Evolutionary conservation across 2,329 filamentous ascomycete species (phyloP).

Genomic region (Aspergillus clavatus): DNA sequence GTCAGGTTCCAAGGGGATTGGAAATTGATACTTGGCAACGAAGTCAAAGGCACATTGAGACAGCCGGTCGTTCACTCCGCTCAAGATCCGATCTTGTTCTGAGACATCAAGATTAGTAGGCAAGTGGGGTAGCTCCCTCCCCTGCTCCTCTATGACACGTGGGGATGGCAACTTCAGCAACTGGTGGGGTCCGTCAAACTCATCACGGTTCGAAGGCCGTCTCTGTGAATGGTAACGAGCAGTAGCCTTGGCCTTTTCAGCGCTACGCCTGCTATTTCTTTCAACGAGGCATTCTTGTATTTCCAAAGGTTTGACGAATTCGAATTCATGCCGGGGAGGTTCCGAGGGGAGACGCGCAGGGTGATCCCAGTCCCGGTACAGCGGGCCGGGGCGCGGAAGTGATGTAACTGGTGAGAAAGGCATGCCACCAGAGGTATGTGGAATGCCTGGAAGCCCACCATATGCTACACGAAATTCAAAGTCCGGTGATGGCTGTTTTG

Average conservation of each 20-base stretch:
- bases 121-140: conserved; percentile 73
- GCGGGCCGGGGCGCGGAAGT: conserved; percentile 23
- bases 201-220: conserved; percentile 74
- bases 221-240: conserved; percentile 50
- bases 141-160: conserved; percentile 68
- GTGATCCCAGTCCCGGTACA: conserved; percentile 34
- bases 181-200: conserved; percentile 84
- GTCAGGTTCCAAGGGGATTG: conserved; percentile 76
- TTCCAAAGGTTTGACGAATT: conserved; percentile 29
- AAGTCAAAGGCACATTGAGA: conserved; percentile 87
- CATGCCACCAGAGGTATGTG: conserved; percentile 25
- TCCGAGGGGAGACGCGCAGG: conserved; percentile 29
- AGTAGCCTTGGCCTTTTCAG: conserved; percentile 28
- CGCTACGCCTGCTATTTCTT: conserved; percentile 29
- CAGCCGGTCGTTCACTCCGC: conserved; percentile 75
- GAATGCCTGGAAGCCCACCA: conserved; percentile 24
- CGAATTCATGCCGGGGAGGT: conserved; percentile 29
- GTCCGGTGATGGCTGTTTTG: conserved; percentile 24
- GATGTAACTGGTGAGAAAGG: conserved; percentile 30
- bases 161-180: conserved; percentile 68
- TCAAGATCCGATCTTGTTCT: conserved; percentile 77
- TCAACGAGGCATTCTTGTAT: conserved; percentile 35
- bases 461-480: conserved; percentile 30
- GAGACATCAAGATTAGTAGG: conserved; percentile 77
- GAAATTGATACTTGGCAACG: conserved; percentile 86